phyloP scores from a whole-genome alignment of 108 stramenopile genomes.

The Stephanodiscus triporus region DNA sequence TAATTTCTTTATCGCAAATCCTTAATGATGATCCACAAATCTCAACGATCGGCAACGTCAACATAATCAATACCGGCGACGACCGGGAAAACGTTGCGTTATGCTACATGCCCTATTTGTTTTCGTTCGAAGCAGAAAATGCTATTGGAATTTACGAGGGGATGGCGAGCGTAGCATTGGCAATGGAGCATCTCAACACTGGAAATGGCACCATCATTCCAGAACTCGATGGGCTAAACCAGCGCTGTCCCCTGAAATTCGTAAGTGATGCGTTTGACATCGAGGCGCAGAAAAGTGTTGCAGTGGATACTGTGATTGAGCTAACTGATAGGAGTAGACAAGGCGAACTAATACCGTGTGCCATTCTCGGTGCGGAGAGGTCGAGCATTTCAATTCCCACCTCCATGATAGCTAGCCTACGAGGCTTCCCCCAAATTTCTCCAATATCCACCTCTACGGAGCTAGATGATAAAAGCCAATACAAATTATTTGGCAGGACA shows the following conservation, averaged over 20 bases:
- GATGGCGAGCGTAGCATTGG: slow-evolving; percentile 17
- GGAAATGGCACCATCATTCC: slow-evolving; percentile 35
- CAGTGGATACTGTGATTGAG: slow-evolving; percentile 28
- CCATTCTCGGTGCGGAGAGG: slow-evolving; percentile 53
- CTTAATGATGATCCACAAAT: background rate
- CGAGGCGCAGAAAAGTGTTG: slow-evolving; percentile 1
- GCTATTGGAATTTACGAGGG: slow-evolving; percentile 21
- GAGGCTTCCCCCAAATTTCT: slow-evolving; percentile 62
- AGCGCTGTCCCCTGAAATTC: slow-evolving; percentile 11
- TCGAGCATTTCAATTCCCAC: slow-evolving; percentile 54
- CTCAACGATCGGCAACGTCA: slow-evolving; percentile 2
- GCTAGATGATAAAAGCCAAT: slow-evolving; percentile 28
- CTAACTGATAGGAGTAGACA: slow-evolving; percentile 19
- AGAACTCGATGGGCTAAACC: slow-evolving; percentile 16
- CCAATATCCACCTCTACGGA: slow-evolving; percentile 33
- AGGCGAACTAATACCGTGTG: slow-evolving; percentile 41
- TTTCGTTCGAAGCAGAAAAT: background rate
- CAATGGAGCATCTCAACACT: slow-evolving; percentile 34
- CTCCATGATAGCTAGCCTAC: slow-evolving; percentile 50
- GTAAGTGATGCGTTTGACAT: slow-evolving; percentile 20
- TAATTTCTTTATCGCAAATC: slow-evolving; percentile 6
- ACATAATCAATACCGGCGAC: background rate
- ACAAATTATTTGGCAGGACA: slow-evolving; percentile 17
- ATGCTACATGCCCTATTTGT: slow-evolving; percentile 24
- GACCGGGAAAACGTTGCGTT: background rate